Evolutionary conservation across 2,329 filamentous ascomycete genomes (phyloP).

Genomic region (Xylariaceae sp.): DNA sequence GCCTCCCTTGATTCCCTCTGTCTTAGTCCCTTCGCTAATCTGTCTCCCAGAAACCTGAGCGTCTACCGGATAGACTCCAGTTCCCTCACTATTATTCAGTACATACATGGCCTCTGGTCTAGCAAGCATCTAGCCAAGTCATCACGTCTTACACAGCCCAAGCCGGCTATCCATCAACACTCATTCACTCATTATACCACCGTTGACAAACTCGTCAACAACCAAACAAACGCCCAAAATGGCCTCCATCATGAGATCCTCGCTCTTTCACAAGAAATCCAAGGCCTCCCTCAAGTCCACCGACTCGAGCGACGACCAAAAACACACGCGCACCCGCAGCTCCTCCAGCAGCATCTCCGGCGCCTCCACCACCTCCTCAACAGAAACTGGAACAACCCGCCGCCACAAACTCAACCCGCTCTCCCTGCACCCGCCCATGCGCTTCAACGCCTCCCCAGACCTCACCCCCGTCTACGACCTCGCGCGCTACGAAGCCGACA

Average conservation of each 20-base stretch:
- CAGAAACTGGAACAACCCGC: constrained; percentile 17
- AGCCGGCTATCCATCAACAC: not conserved
- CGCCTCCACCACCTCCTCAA: constrained; percentile 13
- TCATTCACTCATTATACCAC: not conserved
- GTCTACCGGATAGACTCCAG: not conserved
- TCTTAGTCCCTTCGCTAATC: not conserved
- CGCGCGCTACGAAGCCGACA: constrained; percentile 22
- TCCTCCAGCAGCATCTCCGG: constrained; percentile 27
- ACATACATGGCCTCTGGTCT: constrained; percentile 4
- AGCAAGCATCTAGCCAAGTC: constrained; percentile 7
- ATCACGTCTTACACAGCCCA: constrained; percentile 8
- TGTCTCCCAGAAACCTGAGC: not conserved
- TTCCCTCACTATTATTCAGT: not conserved
- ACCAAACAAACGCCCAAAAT: constrained; percentile 11
- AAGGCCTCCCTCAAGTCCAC: constrained; percentile 21
- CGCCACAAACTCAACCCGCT: constrained; percentile 27
- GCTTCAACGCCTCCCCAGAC: constrained; percentile 30
- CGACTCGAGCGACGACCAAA: constrained; percentile 18
- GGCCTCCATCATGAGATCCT: constrained; percentile 16
- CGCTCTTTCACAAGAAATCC: constrained; percentile 30
- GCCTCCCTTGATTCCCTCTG: not conserved
- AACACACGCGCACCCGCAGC: constrained; percentile 27
- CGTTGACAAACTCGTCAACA: not conserved
- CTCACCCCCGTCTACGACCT: constrained; percentile 28
- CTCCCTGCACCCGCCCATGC: constrained; percentile 31